Conservation (phyloP, 352 stramenopile genomes). For the Phytophthora sojae region DNA sequence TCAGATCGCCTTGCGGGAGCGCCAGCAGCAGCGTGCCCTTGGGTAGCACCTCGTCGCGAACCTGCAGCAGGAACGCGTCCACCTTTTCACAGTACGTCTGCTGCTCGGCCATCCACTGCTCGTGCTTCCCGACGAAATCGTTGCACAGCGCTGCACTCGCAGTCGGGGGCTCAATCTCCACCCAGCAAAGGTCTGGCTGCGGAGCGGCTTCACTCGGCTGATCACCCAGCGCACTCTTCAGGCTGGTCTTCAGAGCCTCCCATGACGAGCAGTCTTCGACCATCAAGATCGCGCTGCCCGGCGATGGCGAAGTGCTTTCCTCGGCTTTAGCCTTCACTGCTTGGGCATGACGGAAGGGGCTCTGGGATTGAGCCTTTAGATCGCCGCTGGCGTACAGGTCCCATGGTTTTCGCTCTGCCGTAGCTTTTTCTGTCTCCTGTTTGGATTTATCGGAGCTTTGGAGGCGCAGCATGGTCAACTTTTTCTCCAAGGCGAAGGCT, state of each 20-base stretch:
- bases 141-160: conserved; percentile 39
- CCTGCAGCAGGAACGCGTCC: conserved; percentile 50
- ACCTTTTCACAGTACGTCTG: conserved; percentile 54
- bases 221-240: conserved; percentile 34
- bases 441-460: conserved; percentile 9
- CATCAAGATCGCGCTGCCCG: conserved; percentile 26
- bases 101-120: conserved; percentile 75
- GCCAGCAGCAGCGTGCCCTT: conserved; percentile 67
- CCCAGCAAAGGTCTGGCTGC: conserved; percentile 70
- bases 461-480: conserved; percentile 57
- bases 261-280: conserved; percentile 47
- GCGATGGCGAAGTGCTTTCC: conserved; percentile 5
- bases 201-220: conserved; percentile 5
- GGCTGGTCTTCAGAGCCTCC: conserved; percentile 40
- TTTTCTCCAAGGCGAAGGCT: conserved; percentile 51
- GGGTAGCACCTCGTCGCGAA: conserved; percentile 55
- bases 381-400: conserved; percentile 75
- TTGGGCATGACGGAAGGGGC: conserved; percentile 61
- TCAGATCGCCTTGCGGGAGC: conserved; percentile 78
- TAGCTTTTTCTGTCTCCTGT: conserved; percentile 3
- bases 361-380: conserved; percentile 53
- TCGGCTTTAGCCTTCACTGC: conserved; percentile 29
- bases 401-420: conserved; percentile 67
- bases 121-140: conserved; percentile 71
- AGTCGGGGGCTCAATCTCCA: conserved; percentile 72